phyloP scores from a whole-genome alignment of 495 filamentous ascomycete genomes.

The Hyaloscypha bicolor region DNA sequence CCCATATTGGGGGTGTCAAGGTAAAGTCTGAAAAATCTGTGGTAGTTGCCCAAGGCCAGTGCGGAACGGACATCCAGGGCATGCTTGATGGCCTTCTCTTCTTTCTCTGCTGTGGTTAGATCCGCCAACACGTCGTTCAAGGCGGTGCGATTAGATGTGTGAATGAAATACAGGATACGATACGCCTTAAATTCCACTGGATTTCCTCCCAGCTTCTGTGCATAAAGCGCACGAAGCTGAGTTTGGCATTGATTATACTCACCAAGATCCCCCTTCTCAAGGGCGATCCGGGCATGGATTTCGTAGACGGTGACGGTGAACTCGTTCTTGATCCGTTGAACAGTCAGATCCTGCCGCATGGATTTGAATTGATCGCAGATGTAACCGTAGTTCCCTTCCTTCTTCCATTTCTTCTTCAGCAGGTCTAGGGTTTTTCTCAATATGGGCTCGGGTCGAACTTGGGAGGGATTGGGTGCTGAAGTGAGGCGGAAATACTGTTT shows the following conservation, averaged over 20 bases:
- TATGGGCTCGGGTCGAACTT: slow-evolving; percentile 82
- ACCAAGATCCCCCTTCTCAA: slow-evolving; percentile 99
- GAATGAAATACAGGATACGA: slow-evolving; percentile 99
- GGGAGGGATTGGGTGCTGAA: slow-evolving; percentile 78
- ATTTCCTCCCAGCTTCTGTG: slow-evolving; percentile 82
- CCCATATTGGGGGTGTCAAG: slow-evolving; percentile 96
- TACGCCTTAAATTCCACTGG: slow-evolving; percentile 97
- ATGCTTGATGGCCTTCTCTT: slow-evolving; percentile 81
- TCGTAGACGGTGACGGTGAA: slow-evolving; percentile 97
- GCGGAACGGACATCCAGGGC: slow-evolving; percentile 89
- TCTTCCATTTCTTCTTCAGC: slow-evolving; percentile 91
- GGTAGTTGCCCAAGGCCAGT: slow-evolving; percentile 91
- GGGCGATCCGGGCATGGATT: slow-evolving; percentile 93
- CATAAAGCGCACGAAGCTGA: slow-evolving; percentile 89
- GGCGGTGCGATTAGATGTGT: slow-evolving; percentile 96
- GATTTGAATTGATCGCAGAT: slow-evolving; percentile 99
- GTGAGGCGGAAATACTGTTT: slow-evolving; percentile 96
- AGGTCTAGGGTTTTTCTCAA: slow-evolving; percentile 83
- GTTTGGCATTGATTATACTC: slow-evolving; percentile 99
- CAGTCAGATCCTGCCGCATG: slow-evolving; percentile 94
- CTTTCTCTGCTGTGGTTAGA: slow-evolving; percentile 95
- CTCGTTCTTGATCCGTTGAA: slow-evolving; percentile 93
- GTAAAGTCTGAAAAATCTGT: slow-evolving; percentile 95
- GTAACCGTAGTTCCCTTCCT: slow-evolving; percentile 92
- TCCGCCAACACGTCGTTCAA: slow-evolving; percentile 97